Conservation (phyloP, 2,329 filamentous ascomycete genomes). For the Neofusicoccum cordaticola region DNA sequence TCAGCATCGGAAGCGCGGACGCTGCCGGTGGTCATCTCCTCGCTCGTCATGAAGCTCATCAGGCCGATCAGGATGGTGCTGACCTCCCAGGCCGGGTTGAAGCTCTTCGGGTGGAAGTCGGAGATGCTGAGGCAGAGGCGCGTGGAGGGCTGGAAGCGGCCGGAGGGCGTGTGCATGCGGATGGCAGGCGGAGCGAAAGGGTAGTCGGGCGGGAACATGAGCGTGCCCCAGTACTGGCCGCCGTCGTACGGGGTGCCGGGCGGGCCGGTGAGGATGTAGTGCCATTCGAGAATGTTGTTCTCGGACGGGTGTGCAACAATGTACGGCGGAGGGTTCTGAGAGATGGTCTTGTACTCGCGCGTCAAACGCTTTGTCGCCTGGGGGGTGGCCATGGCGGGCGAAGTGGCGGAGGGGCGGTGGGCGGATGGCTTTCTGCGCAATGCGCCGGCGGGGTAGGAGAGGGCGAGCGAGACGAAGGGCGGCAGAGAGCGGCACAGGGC, state of each 20-base stretch:
- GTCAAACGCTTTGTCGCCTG: constrained; percentile 50
- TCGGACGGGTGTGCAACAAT: constrained; percentile 88
- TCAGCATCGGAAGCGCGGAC: constrained; percentile 75
- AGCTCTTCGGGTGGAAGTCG: constrained; percentile 96
- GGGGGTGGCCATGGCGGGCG: constrained; percentile 36
- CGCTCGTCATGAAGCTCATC: constrained; percentile 95
- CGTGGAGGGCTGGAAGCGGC: constrained; percentile 89
- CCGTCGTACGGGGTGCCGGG: constrained; percentile 90
- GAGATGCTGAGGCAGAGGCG: constrained; percentile 92
- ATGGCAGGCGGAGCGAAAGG: constrained; percentile 96
- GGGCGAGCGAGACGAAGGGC: background rate
- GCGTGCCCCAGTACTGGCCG: constrained; percentile 97
- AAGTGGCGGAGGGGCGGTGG: constrained; percentile 8
- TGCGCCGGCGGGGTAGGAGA: constrained; percentile 1
- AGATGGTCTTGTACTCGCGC: constrained; percentile 63
- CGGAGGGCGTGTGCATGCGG: constrained; percentile 96
- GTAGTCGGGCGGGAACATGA: constrained; percentile 94
- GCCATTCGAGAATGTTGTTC: constrained; percentile 89
- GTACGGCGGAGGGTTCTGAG: constrained; percentile 79
- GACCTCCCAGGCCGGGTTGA: constrained; percentile 98
- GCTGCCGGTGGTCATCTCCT: constrained; percentile 96
- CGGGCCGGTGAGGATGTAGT: constrained; percentile 92
- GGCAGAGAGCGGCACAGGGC: background rate
- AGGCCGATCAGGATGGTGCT: constrained; percentile 93
- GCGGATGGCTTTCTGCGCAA: constrained; percentile 4